Evolutionary conservation across 345 rosid species (phyloP).

Genomic region (Corchorus olitorius): DNA sequence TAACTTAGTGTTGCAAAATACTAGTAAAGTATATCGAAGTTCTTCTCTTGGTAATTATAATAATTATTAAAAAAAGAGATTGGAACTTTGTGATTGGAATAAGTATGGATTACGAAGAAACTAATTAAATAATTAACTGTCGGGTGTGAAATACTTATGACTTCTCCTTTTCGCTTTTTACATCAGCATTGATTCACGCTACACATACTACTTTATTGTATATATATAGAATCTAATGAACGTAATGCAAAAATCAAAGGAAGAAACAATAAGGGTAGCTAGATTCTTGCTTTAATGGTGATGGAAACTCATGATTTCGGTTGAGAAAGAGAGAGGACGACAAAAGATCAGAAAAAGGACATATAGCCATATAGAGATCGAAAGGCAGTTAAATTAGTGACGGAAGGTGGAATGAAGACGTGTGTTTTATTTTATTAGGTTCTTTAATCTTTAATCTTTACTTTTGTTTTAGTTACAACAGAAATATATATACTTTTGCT

Average conservation of each 20-base stretch:
- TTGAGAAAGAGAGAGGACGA: background rate
- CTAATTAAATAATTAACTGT: too few species aligned
- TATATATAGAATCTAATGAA: background rate
- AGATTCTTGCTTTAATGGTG: background rate
- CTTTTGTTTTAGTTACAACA: background rate
- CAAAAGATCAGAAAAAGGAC: background rate
- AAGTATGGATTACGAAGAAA: too few species aligned
- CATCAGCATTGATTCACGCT: background rate
- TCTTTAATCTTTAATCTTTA: background rate
- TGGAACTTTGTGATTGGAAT: too few species aligned
- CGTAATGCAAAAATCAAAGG: background rate
- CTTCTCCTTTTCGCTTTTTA: background rate
- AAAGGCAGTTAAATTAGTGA: background rate
- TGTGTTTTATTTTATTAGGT: background rate
- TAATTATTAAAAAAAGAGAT: too few species aligned
- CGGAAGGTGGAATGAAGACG: conserved; percentile 10
- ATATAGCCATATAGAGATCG: background rate
- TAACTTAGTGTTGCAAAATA: too few species aligned
- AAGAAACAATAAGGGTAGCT: background rate
- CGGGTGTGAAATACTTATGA: too few species aligned
- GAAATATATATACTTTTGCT: background rate
- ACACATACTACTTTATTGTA: too few species aligned
- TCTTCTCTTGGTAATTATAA: too few species aligned
- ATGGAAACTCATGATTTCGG: background rate
- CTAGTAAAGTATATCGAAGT: too few species aligned